Base-by-base conservation (phyloP, 768 basidiomycete genomes). In the Suillus tomentosus region DNA sequence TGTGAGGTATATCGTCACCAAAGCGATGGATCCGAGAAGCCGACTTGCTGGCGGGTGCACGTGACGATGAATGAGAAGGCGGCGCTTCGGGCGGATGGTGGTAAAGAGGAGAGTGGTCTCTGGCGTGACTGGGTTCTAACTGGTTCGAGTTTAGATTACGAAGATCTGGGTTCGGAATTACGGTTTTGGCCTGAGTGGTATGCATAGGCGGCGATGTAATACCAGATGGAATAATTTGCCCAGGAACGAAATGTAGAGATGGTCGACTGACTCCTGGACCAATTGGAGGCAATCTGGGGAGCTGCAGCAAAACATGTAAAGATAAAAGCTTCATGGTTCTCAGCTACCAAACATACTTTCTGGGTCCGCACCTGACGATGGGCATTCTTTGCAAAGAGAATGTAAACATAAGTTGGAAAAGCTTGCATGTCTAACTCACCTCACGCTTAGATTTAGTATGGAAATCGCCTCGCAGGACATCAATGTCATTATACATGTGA, bases 231-330 rank as follows among this genome's bases (percentile, higher is more conserved):
- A 77, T 10, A 43, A 87, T 76, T 73, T 87, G 84, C 14, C 86
- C 87, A 15, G 86, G 86, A 7, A 77, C 74, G 24, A 87, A 77
- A 63, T 83, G 83, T 31, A 86, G 72, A 39, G 83, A 80, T 45
- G 82, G 75, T n/a, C 80, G 82, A 5, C 42, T n/a, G 47, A 53
- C 51, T 17, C 51, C 51, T 31, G 51, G 27, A 17, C 27, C 42
- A 31, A 55, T 2, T 15, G 40, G 62, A 17, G 65, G 65, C 5
- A 51, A 34, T 19, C 34, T 59, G 37, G 59, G 22, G 50, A 51
- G n/a, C 50, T 66, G 61, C 73, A 73, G 53, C 22, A 62, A 39
- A 43, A 24, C 11, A 10, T 31, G 57, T 73, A 51, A 70, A 65
- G 62, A 68, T 40, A 51, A 3, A 51, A 45, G 48, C 45, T 6